A percentile compares a stretch with the other conserved stretches of the same genome.
These are phyloP conservation scores for Gyrodon lividus DNA, from an alignment of 768 basidiomycete genomes.

Conservation along the genomic window DNA sequence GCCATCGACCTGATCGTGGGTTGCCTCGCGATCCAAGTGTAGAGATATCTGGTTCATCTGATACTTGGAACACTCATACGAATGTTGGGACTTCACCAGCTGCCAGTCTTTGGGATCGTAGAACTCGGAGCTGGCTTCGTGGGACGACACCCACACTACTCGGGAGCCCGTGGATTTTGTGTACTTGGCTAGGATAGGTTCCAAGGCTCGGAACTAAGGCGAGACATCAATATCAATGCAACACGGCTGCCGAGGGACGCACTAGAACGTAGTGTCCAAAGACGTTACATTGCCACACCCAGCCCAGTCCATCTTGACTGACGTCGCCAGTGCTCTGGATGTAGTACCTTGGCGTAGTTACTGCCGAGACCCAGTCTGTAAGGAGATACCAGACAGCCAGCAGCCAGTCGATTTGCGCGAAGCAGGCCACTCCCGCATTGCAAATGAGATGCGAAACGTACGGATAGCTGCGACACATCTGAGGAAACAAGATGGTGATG, in stretches of 20 bases:
- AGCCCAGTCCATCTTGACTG: slow-evolving; percentile 71
- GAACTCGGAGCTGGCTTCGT: slow-evolving; percentile 53
- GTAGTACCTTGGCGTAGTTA: slow-evolving; percentile 58
- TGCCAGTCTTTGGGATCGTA: slow-evolving; percentile 75
- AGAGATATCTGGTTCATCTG: slow-evolving; percentile 69
- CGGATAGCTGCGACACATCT: slow-evolving; percentile 51
- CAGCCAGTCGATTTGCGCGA: slow-evolving; percentile 52
- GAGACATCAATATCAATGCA: slow-evolving; percentile 3
- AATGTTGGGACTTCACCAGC: slow-evolving; percentile 52
- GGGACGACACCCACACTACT: slow-evolving; percentile 78
- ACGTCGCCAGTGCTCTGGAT: slow-evolving; percentile 56
- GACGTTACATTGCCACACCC: slow-evolving; percentile 82
- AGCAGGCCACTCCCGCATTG: slow-evolving; percentile 75
- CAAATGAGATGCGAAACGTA: slow-evolving; percentile 80
- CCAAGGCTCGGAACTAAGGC: slow-evolving; percentile 60
- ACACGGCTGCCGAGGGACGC: slow-evolving; percentile 26
- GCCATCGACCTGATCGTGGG: slow-evolving; percentile 21
- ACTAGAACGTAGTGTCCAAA: slow-evolving; percentile 82
- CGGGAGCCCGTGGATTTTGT: slow-evolving; percentile 46
- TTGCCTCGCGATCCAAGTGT: slow-evolving; percentile 49
- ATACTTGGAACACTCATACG: slow-evolving; percentile 75
- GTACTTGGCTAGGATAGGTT: slow-evolving; percentile 50
- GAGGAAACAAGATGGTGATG: not conserved
- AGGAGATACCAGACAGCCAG: slow-evolving; percentile 47
- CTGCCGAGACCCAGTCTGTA: slow-evolving; percentile 40